Evolutionary conservation across 179 eudicot genomes (phyloP).

Genomic region (Spinacia oleracea): DNA sequence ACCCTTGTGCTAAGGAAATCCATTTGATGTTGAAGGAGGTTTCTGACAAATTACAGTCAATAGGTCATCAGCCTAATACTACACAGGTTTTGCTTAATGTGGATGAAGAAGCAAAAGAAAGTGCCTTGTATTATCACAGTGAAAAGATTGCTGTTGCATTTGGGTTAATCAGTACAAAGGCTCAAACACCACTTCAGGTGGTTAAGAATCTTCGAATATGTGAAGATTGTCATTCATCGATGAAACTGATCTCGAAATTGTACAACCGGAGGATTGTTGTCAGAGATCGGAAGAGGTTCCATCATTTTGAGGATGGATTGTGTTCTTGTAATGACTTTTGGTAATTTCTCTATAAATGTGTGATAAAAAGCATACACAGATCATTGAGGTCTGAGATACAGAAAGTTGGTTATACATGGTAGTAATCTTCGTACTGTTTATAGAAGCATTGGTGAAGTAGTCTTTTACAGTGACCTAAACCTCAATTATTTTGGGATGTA

Average conservation of each 20-base stretch:
- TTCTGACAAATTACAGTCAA: slow-evolving; percentile 30
- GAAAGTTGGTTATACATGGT: not conserved
- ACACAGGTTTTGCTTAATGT: slow-evolving; percentile 42
- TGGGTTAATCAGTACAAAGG: slow-evolving; percentile 53
- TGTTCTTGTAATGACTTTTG: slow-evolving; percentile 66
- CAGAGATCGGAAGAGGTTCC: slow-evolving; percentile 60
- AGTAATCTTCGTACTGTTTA: too few species aligned
- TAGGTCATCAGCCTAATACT: slow-evolving; percentile 41
- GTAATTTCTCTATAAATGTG: slow-evolving; percentile 34
- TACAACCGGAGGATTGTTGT: slow-evolving; percentile 44
- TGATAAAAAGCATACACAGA: too few species aligned
- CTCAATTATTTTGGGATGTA: not conserved
- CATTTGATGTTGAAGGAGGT: slow-evolving; percentile 48
- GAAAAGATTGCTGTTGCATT: slow-evolving; percentile 63
- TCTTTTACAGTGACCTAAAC: not conserved
- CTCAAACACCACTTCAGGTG: slow-evolving; percentile 49
- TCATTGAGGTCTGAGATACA: too few species aligned
- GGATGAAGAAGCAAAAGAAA: slow-evolving; percentile 44
- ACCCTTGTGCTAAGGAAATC: slow-evolving; percentile 39
- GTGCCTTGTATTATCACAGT: slow-evolving; percentile 45
- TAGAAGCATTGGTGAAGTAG: too few species aligned
- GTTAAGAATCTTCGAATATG: slow-evolving; percentile 64
- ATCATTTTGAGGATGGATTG: slow-evolving; percentile 58
- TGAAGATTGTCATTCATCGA: slow-evolving; percentile 55
- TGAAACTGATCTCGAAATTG: slow-evolving; percentile 51